phyloP scores from a whole-genome alignment of 1,284 basidiomycete species.

The Phlebopus sp. region DNA sequence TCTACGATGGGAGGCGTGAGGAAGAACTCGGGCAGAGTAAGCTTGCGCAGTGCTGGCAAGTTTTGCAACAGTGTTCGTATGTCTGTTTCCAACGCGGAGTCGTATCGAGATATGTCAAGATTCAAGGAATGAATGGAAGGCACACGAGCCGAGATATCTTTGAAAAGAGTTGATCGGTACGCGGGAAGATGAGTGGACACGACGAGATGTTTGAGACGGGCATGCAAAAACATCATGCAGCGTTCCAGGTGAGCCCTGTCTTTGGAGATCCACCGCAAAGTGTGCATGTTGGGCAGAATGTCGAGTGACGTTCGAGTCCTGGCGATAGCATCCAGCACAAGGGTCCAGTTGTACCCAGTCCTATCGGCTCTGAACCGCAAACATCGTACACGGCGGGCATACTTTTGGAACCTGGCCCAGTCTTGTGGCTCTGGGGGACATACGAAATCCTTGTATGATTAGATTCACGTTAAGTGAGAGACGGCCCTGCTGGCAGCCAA shows the following conservation, averaged over 20 bases:
- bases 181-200: constrained; percentile 13
- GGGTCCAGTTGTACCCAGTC: constrained; percentile 10
- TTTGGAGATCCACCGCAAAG: constrained; percentile 39
- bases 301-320: constrained; percentile 49
- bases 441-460: constrained; percentile 39
- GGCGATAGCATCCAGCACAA: constrained; percentile 51
- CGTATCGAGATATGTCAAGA: constrained; percentile 38
- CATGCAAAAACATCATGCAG: constrained; percentile 46
- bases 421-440: constrained; percentile 46
- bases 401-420: constrained; percentile 56
- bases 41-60: constrained; percentile 44
- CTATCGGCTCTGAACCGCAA: constrained; percentile 25
- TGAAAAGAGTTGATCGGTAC: constrained; percentile 37
- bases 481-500: neutral
- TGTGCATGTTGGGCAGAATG: constrained; percentile 54
- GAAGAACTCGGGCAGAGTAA: constrained; percentile 51
- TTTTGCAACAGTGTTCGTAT: constrained; percentile 38
- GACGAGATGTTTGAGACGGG: constrained; percentile 35
- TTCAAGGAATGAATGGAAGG: constrained; percentile 46
- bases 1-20: constrained; percentile 46
- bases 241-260: constrained; percentile 28
- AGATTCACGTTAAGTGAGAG: neutral
- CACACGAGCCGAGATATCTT: constrained; percentile 51
- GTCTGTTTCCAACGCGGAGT: constrained; percentile 36
- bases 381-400: constrained; percentile 51